A percentile compares a stretch with the other conserved stretches of the same genome.
Conservation (phyloP, 371 early-diverging fungal genomes). For the Lichtheimia hyalospora region DNA sequence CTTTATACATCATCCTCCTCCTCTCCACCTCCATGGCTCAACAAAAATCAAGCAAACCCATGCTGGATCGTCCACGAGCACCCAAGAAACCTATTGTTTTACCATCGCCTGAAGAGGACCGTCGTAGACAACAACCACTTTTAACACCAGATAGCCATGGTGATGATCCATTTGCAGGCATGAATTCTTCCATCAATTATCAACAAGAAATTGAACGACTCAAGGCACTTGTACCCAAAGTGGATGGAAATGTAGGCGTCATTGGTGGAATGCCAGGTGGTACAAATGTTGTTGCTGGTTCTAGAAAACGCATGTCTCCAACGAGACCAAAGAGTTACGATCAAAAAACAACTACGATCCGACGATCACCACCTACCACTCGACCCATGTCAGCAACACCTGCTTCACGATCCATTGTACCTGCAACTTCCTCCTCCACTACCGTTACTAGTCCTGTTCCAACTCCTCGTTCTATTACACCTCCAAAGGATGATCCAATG, state of each 20-base stretch:
- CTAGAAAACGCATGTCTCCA: conserved; percentile 8
- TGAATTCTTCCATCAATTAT: conserved; percentile 45
- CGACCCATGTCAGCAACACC: conserved; percentile 2
- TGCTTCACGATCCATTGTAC: conserved; percentile 5
- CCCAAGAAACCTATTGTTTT: conserved; percentile 2
- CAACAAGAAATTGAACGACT: conserved; percentile 48
- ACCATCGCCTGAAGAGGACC: neutral
- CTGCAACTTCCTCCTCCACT: neutral
- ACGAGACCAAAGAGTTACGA: conserved; percentile 4
- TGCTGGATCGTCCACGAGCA: neutral
- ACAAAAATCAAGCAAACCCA: conserved; percentile 2
- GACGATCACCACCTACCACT: conserved; percentile 4
- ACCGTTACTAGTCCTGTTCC: conserved; percentile 7
- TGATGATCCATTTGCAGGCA: conserved; percentile 49
- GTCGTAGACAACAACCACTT: conserved; percentile 3
- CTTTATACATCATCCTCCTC: neutral
- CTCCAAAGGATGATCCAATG: conserved; percentile 6
- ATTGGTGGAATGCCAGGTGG: too few relatives aligned
- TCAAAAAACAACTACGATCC: neutral
- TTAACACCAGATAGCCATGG: conserved; percentile 11
- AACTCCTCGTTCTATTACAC: neutral
- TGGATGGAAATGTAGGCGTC: conserved; percentile 13
- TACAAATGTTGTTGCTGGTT: neutral
- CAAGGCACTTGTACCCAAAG: conserved; percentile 44
- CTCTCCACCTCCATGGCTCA: neutral